Base-by-base conservation (phyloP, 148 eudicot genomes). In the Pharnaceum exiguum region DNA sequence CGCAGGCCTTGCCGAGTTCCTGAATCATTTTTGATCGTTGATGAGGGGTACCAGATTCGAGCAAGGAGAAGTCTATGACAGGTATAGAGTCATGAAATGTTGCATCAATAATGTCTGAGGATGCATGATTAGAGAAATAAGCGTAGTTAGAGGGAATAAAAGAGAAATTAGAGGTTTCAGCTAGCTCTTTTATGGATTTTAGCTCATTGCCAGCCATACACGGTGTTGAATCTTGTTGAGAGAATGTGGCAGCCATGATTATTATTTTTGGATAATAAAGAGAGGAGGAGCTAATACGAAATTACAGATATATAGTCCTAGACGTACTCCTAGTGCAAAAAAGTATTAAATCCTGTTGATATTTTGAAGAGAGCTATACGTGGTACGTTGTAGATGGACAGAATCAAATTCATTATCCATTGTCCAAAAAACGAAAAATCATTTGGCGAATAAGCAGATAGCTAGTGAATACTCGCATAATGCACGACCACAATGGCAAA, bases 71-170 rank as follows among this genome's bases (percentile, higher is more conserved):
- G 29, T 68, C 72, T 3, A 68, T 68, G 47, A 52, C 16, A 30
- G 72, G 66, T 5, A 68, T 24, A 4, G 30, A 17, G 17, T 59
- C 42, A 10, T 57, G 12, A 50, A 11, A 0, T 62, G 44, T 5
- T 67, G 40, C n/a, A 4, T 44, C 25, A 19, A 16, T 59, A 8
- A 44, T 36, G 52, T 29, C 7, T 40, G 36, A 27, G 16, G 36
- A n/a, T 58, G 12, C 19, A 9, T 35, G 46, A 8, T 49, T 5
- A 0, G 44, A 9, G 29, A 57, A 12, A 44, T 59, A 59, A n/a
- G 45, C 31, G 46, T 59, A 67, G 28, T 60, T 42, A 16, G 65
- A 24, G 22, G 71, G 71, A 28, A 67, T 67, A n/a, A 59, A 50
- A 2, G 37, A 51, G 26, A 67, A 21, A 31, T 17, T 39, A 40